Evolutionary conservation across 768 basidiomycete genomes (phyloP), one percentile per base, ranked within the genome.

Genomic region (Lactarius quietus): DNA sequence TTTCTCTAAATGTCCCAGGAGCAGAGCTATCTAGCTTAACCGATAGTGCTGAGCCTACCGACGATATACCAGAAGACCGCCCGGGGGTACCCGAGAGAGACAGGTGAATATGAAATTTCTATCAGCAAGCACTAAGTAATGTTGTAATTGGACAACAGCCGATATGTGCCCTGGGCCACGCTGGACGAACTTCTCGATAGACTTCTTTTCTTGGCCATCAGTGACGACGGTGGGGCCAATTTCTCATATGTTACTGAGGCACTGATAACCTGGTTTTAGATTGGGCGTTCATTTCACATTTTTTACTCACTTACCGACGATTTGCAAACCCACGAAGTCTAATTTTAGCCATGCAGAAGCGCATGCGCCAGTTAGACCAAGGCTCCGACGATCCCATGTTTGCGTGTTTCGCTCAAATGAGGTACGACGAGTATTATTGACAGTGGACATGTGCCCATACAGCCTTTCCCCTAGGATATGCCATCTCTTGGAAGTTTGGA

Each of bases 371-470:
- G 68, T 78, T 94, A 17, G 88, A 89, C 71, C 83, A 83, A 61
- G 84, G 87, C 20, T 82, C 83, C 15, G 85, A 85, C 8, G 91
- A 94, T 77, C 88, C 89, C 1, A 88, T 93, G 85, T 89, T 93
- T 75, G 90, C 90, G 9, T 89, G 87, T 70, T 93, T 88, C 75
- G 91, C 90, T 8, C 92, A 94, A 73, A 92, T 93, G 90, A 85
- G 88, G 92, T 91, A 70, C 31, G 74, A 62, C 28, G 9, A 36
- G 62, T 28, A 33, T 12, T 28, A 10, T n/a, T 33, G 52, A 55
- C 15, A 28, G 5, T 35, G 5, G 20, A 26, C 35, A 26, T 54
- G 53, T 38, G 15, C 35, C 59, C 43, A 58, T 51, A 66, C 35
- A 55, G 57, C 48, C 20, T 36, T 63, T 64, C 33, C 20, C 29